Evolutionary conservation across 345 rosid species (phyloP), one percentile per base, ranked within the genome.

Genomic region (Carallia brachiata): DNA sequence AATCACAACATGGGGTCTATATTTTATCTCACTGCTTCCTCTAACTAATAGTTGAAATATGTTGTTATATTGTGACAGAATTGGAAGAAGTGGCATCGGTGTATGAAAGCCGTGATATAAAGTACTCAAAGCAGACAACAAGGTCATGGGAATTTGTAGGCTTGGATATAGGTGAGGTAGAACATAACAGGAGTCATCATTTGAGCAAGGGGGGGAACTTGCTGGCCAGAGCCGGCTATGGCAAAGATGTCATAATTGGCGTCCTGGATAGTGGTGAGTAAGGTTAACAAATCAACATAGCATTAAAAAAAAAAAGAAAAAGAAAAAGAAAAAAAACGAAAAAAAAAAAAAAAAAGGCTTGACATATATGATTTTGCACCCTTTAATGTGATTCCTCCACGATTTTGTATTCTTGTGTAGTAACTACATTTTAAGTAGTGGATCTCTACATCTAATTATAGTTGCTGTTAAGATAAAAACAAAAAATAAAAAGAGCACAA

Each of bases 121-220:
- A 80, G 75, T 88, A 90, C 72, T 71, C 85, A 19, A 15, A 77
- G 53, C 93, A 89, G 28, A 93, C 97, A 0, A 90, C 97, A 68
- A 74, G 98, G 75, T 93, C 97, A 56, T 93, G 98, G 98, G 83
- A 88, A 65, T 90, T 93, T 67, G 79, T 80, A 57, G 98, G 97
- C 12, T 68, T 93, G 58, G 77, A 89, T 36, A 36, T 36, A 6
- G 85, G 67, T 27, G 67, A 44, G 27, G 66, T 6, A 0, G 77
- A 27, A 37, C 52, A 56, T 5, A 31, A 31, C 23, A 23, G 23
- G 23, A 23, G 23, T 23, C 23, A 23, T 23, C 23, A 23, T 23
- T 23, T 23, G 23, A 23, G 23, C 16, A 36, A 36, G 37, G 37
- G 6, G 6, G 37, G 76, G 48, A 80, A 76, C 18, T 59, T 93